Percentiles rank a stretch among this genome's conserved stretches.
phyloP scores from a whole-genome alignment of 345 rosid species.

The Salix suchowensis region DNA sequence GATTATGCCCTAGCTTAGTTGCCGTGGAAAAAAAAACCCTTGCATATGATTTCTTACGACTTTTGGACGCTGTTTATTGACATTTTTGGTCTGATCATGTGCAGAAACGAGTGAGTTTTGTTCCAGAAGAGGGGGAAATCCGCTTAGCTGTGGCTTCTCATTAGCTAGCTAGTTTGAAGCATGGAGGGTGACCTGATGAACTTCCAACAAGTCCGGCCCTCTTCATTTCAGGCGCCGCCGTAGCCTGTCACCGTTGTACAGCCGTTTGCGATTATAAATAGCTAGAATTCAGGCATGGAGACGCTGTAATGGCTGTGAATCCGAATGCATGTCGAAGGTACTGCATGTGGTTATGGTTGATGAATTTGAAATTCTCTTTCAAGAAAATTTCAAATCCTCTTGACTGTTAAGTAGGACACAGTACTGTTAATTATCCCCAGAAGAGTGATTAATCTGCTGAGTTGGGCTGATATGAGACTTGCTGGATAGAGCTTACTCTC shows the following conservation, averaged over 20 bases:
- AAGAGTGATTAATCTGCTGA: too few relatives aligned
- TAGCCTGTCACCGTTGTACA: not conserved
- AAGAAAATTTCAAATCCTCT: not conserved
- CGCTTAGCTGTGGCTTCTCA: constrained; percentile 59
- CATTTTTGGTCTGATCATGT: not conserved
- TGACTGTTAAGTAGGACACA: not conserved
- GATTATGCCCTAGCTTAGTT: not conserved
- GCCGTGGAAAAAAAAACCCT: not conserved
- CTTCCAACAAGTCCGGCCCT: not conserved
- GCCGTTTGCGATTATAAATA: not conserved
- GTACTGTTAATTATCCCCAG: not conserved
- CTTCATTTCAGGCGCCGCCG: not conserved
- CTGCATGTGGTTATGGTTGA: not conserved
- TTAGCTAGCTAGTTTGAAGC: not conserved
- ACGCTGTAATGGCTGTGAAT: not conserved
- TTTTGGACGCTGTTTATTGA: not conserved
- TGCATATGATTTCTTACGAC: not conserved
- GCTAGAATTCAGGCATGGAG: not conserved
- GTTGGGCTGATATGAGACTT: too few relatives aligned
- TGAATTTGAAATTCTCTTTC: not conserved
- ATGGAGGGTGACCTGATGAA: not conserved
- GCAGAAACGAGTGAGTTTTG: constrained; percentile 90
- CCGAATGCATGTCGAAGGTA: not conserved
- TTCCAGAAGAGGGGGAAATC: constrained; percentile 51
- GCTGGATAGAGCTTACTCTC: not conserved